Base-by-base conservation (phyloP, 768 basidiomycete genomes). In the Tubosaeta sp. region DNA sequence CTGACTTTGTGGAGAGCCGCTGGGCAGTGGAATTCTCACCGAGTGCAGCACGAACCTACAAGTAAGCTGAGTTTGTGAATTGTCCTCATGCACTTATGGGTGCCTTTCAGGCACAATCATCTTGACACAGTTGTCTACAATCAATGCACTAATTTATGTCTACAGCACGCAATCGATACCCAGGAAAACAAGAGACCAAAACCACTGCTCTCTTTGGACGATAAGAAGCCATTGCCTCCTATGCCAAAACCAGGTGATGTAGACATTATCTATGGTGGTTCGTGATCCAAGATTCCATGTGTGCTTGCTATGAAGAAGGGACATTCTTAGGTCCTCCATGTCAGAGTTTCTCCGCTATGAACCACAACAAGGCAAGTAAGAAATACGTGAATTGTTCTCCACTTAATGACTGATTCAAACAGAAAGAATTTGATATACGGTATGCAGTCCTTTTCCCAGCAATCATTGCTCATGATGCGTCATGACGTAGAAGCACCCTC, bases 201-300 rank as follows among this genome's bases (percentile, higher is more conserved):
- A 19, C 70, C 76, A 0, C 58, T 86, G 11, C 46, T 62, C 37
- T 74, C 78, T 3, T 69, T 76, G 17, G 69, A 76, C 57, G 68
- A 71, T n/a, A 63, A 68, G 31, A 62, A 33, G 65, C 73, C 60
- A 59, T 70, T 68, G 10, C 72, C 69, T 25, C 61, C 66, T 0
- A 75, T 90, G 74, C 88, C 87, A 7, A 70, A 71, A 52, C 77
- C 73, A 35, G 78, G 76, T 5, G 79, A 82, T 13, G 78, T 87
- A 3, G 85, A 87, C 57, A 78, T 90, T 50, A 80, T 90, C n/a
- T 86, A 77, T 65, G 86, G 88, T 53, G 85, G 86, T 84, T 68
- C 43, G 77, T 66, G 16, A 38, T 58, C 50, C 16, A 45, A 12
- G 12, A 6, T 45, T 47, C 16, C 46, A 26, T 47, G n/a, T 4